These are phyloP conservation scores for Corchorus olitorius DNA, from an alignment of 345 rosid genomes.

Conservation along the genomic window DNA sequence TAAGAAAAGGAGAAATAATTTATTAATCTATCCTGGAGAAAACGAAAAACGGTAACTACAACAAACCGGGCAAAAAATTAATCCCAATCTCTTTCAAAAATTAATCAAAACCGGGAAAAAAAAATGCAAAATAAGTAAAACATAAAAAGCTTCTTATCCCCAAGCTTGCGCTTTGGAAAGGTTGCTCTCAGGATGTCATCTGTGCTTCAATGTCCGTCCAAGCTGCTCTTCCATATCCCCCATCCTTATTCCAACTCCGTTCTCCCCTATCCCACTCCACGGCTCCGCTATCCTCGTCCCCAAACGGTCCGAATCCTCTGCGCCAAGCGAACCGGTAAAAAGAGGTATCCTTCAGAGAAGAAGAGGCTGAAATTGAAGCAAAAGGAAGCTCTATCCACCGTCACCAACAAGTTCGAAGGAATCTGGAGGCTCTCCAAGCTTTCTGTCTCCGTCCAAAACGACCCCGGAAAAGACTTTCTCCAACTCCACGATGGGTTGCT, in stretches of 20 bases:
- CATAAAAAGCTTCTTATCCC: constrained; percentile 1
- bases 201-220: constrained; percentile 24
- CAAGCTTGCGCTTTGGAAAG: background rate
- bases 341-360: constrained; percentile 94
- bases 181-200: constrained; percentile 34
- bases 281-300: constrained; percentile 28
- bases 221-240: constrained; percentile 26
- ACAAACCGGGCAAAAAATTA: too few species aligned
- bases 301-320: constrained; percentile 39
- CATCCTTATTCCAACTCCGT: constrained; percentile 5
- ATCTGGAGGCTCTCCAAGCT: constrained; percentile 88
- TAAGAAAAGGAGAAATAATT: too few species aligned
- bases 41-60: too few species aligned
- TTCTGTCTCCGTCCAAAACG: constrained; percentile 62
- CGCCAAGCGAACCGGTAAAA: constrained; percentile 83
- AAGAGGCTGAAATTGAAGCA: constrained; percentile 69
- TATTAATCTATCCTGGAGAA: too few species aligned
- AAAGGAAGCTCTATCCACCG: constrained; percentile 47
- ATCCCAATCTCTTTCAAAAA: too few species aligned
- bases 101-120: too few species aligned
- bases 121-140: too few species aligned
- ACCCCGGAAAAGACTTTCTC: constrained; percentile 85
- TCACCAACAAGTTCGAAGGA: constrained; percentile 73
- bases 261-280: constrained; percentile 21
- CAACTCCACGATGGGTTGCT: constrained; percentile 72